These are phyloP conservation scores for Carnegiea gigantea DNA, from an alignment of 179 eudicot genomes.

Conservation along the genomic window DNA sequence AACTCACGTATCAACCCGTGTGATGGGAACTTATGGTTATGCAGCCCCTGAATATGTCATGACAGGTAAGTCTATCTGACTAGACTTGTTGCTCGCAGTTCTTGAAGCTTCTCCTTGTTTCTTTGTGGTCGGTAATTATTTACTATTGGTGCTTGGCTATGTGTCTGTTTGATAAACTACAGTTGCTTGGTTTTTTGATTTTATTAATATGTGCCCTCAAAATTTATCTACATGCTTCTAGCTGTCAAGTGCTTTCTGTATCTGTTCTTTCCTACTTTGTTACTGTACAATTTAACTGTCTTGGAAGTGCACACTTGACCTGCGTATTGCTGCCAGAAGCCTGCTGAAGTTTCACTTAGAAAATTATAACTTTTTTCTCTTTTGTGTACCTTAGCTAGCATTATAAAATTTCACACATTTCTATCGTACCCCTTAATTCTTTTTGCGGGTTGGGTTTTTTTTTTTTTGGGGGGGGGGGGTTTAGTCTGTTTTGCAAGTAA, in stretches of 20 bases:
- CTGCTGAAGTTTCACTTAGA: not conserved
- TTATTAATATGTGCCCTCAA: not conserved
- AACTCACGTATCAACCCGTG: conserved; percentile 90
- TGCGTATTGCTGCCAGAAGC: not conserved
- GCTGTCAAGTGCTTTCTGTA: not conserved
- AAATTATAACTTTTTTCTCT: no score
- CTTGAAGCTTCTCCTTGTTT: not conserved
- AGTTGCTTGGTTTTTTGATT: not conserved
- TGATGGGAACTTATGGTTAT: conserved; percentile 94
- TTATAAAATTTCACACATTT: no score
- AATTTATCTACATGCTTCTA: not conserved
- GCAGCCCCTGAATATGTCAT: conserved; percentile 90
- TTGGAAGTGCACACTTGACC: not conserved
- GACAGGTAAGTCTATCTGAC: conserved; percentile 59
- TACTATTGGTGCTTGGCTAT: not conserved
- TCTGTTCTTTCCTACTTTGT: not conserved
- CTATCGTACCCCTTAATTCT: no score
- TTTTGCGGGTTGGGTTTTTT: no score
- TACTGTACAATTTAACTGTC: no score
- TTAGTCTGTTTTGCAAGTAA: not conserved
- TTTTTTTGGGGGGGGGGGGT: no score
- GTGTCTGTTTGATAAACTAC: not conserved
- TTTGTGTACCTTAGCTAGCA: no score
- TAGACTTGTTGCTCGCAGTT: not conserved
- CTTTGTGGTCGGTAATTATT: not conserved